Evolutionary conservation across 495 filamentous ascomycete species (phyloP).

Genomic region (Opeltia flavorubescens): DNA sequence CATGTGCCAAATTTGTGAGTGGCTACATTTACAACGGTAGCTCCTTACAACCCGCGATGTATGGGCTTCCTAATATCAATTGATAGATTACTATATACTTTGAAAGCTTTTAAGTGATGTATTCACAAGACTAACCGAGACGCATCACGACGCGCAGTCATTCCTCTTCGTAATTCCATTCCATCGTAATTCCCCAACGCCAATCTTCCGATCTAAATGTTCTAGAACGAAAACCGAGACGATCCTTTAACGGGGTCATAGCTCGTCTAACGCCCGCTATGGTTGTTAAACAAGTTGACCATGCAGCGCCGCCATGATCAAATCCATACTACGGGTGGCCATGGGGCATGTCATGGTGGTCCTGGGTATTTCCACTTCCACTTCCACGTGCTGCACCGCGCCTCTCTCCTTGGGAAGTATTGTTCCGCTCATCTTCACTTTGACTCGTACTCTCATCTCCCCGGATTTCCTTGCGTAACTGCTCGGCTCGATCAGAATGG

Average conservation of each 20-base stretch:
- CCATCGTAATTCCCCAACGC: no score
- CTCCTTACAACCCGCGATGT: no score
- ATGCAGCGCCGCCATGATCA: neutral
- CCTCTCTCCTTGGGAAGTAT: conserved; percentile 3
- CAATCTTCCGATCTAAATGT: no score
- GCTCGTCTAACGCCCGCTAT: no score
- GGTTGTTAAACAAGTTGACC: neutral
- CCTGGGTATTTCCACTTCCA: conserved; percentile 11
- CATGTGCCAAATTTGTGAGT: no score
- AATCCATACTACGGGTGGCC: conserved; percentile 26
- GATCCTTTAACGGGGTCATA: no score
- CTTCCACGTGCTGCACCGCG: conserved; percentile 5
- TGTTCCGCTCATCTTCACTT: conserved; percentile 35
- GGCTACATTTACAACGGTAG: no score
- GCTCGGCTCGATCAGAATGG: conserved; percentile 32
- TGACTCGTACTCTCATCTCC: conserved; percentile 39
- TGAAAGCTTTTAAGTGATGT: neutral
- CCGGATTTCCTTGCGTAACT: conserved; percentile 25
- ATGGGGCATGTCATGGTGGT: conserved; percentile 19
- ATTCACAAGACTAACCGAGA: neutral
- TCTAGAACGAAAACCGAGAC: no score
- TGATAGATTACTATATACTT: neutral
- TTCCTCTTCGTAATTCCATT: no score
- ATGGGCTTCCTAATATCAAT: no score
- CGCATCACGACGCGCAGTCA: neutral